Evolutionary conservation across 1,139 yeast genomes (phyloP).

Genomic region (Blastobotrys raffinosifermentans): DNA sequence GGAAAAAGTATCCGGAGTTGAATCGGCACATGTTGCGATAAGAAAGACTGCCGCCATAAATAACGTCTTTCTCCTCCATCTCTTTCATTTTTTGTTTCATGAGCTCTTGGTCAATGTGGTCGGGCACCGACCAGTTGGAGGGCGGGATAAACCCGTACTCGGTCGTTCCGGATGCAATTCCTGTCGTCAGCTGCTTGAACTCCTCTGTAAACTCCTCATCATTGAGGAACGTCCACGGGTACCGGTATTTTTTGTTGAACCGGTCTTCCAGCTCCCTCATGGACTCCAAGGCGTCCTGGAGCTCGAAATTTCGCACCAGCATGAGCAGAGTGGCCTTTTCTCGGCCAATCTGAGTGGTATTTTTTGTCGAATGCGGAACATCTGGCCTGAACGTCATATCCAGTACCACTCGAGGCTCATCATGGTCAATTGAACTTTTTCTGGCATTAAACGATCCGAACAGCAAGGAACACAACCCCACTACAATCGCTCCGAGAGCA

Average conservation of each 20-base stretch:
- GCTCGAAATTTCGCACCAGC: constrained; percentile 64
- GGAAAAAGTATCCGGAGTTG: constrained; percentile 76
- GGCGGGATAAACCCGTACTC: constrained; percentile 64
- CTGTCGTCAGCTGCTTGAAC: constrained; percentile 56
- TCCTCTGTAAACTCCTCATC: constrained; percentile 70
- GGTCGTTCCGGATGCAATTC: constrained; percentile 80
- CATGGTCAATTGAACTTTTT: background rate
- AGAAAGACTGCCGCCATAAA: constrained; percentile 72
- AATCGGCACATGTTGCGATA: constrained; percentile 82
- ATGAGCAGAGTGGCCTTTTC: constrained; percentile 65
- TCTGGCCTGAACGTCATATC: constrained; percentile 26
- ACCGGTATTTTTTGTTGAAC: constrained; percentile 47
- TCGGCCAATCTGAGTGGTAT: constrained; percentile 37
- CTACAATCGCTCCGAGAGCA: no score
- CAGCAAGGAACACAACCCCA: no score
- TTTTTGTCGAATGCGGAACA: constrained; percentile 18
- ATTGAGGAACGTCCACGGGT: constrained; percentile 86
- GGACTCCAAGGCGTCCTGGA: constrained; percentile 55
- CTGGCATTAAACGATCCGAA: background rate
- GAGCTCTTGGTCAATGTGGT: constrained; percentile 39
- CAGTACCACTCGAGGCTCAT: constrained; percentile 8
- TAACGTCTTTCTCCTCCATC: constrained; percentile 53
- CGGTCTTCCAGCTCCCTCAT: constrained; percentile 61
- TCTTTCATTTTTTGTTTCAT: constrained; percentile 45
- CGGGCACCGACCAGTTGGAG: constrained; percentile 65